Conservation (phyloP, 371 early-diverging fungal genomes). For the Batkoa obscura region DNA sequence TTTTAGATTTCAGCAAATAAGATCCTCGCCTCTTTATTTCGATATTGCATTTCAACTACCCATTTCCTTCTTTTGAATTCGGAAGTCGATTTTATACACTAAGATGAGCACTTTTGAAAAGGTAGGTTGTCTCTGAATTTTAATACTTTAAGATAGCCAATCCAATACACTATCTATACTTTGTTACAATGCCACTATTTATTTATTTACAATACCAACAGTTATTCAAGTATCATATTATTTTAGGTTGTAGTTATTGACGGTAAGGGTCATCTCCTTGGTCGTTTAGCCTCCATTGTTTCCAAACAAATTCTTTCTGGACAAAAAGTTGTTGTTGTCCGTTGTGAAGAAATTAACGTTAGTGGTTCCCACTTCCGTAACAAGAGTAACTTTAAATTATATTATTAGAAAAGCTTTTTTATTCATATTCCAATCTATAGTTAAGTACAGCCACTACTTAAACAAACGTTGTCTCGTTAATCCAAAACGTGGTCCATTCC, state of each 20-base stretch:
- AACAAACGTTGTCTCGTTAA: constrained; percentile 98
- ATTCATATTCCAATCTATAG: constrained; percentile 17
- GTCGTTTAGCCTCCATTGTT: constrained; percentile 96
- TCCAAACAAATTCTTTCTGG: constrained; percentile 98
- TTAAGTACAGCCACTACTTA: constrained; percentile 92
- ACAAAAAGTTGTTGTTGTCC: constrained; percentile 93
- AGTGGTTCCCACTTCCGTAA: constrained; percentile 97
- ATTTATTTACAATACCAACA: no score
- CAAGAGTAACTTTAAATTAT: constrained; percentile 61
- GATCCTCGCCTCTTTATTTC: no score
- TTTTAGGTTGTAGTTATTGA: constrained; percentile 94
- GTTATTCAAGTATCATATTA: no score
- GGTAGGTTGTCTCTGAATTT: constrained; percentile 9
- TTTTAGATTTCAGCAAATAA: no score
- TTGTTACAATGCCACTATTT: no score
- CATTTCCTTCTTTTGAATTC: no score
- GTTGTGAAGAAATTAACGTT: constrained; percentile 95
- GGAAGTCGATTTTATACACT: no score
- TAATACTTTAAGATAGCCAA: background rate
- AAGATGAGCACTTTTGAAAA: constrained; percentile 24
- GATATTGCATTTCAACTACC: no score
- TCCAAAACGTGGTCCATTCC: constrained; percentile 97
- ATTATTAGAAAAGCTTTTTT: no score
- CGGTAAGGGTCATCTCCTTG: constrained; percentile 98
- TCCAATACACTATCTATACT: no score